Conservation (phyloP, 2,329 filamentous ascomycete species). For the Botryotinia globosa region DNA sequence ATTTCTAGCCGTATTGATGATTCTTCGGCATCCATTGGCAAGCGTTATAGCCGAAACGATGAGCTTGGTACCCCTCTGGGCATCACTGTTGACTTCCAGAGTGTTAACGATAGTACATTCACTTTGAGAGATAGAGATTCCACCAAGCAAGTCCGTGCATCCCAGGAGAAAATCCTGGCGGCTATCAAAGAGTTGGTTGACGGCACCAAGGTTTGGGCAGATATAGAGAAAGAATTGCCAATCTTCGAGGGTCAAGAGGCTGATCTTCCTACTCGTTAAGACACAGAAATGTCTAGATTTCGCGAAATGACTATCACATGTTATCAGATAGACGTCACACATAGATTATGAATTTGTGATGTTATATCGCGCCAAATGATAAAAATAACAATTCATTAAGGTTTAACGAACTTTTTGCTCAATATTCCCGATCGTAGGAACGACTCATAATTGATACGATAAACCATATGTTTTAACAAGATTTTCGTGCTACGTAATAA, state of each 20-base stretch:
- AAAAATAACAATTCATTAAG: neutral
- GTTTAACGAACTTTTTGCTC: neutral
- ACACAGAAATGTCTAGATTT: neutral
- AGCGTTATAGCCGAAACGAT: constrained; percentile 91
- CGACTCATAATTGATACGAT: neutral
- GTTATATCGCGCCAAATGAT: neutral
- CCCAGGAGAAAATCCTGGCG: constrained; percentile 73
- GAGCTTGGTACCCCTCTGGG: constrained; percentile 93
- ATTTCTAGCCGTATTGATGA: constrained; percentile 86
- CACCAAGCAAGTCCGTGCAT: constrained; percentile 84
- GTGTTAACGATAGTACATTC: constrained; percentile 78
- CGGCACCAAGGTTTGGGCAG: constrained; percentile 57
- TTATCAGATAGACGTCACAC: neutral
- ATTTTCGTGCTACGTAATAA: neutral
- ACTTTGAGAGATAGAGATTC: constrained; percentile 89
- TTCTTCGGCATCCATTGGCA: constrained; percentile 88
- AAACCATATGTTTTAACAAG: neutral
- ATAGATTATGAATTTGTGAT: neutral
- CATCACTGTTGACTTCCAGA: constrained; percentile 95
- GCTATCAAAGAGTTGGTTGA: constrained; percentile 57
- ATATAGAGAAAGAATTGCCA: constrained; percentile 75
- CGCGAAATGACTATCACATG: neutral
- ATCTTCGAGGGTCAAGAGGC: constrained; percentile 76
- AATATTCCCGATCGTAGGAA: neutral
- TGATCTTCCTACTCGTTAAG: constrained; percentile 29